phyloP scores from a whole-genome alignment of 2,329 filamentous ascomycete species.

The Aspergillus brasiliensis region DNA sequence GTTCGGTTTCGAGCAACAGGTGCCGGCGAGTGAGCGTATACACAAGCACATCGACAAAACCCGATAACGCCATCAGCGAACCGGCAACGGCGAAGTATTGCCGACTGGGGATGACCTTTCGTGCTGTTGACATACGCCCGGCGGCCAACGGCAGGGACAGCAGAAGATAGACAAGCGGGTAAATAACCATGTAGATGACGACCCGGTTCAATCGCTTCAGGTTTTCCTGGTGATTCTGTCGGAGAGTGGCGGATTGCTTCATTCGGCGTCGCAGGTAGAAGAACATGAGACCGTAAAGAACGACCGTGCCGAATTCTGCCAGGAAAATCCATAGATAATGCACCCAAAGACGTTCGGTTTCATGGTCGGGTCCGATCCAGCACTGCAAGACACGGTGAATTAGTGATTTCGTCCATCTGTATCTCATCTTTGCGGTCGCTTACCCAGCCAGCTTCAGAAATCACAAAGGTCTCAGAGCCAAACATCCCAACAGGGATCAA shows the following conservation, averaged over 20 bases:
- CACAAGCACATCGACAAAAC: conserved; percentile 59
- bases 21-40: conserved; percentile 60
- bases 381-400: conserved; percentile 39
- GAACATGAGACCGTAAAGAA: conserved; percentile 53
- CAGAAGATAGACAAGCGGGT: conserved; percentile 57
- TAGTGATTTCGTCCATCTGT: conserved; percentile 1
- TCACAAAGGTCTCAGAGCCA: conserved; percentile 45
- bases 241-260: conserved; percentile 34
- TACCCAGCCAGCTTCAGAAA: conserved; percentile 55
- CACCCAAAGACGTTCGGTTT: conserved; percentile 51
- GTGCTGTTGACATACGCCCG: conserved; percentile 44
- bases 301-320: conserved; percentile 54
- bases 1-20: conserved; percentile 54
- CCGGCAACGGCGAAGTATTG: conserved; percentile 55
- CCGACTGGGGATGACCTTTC: conserved; percentile 35
- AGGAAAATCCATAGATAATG: conserved; percentile 60
- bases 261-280: conserved; percentile 51
- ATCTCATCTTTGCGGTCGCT: conserved; percentile 15
- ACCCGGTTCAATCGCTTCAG: conserved; percentile 42
- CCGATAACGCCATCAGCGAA: conserved; percentile 58
- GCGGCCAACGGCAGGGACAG: conserved; percentile 64
- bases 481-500: conserved; percentile 50
- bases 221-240: conserved; percentile 35
- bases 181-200: conserved; percentile 49
- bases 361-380: conserved; percentile 50